A percentile compares a stretch with the other conserved stretches of the same genome.
phyloP scores from a whole-genome alignment of 148 eudicot genomes.

The Heliamphora exappendiculata region DNA sequence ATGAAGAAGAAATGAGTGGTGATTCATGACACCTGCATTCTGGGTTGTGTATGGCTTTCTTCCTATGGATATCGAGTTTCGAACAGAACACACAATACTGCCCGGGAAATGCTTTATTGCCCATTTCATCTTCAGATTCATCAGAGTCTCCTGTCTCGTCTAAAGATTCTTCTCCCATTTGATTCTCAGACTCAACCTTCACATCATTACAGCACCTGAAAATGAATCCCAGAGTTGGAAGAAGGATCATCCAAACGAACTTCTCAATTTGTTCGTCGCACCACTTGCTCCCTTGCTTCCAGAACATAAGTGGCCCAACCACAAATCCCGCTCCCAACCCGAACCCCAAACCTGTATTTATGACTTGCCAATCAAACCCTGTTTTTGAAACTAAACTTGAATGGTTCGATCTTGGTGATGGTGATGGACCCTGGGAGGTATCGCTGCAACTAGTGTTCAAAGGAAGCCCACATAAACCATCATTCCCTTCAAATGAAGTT shows the following conservation, averaged over 20 bases:
- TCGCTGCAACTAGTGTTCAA: slow-evolving; percentile 10
- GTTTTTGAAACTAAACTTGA: slow-evolving; percentile 1
- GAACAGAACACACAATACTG: slow-evolving; percentile 51
- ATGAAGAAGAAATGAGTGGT: slow-evolving; percentile 19
- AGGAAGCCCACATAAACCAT: slow-evolving; percentile 27
- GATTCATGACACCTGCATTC: slow-evolving; percentile 41
- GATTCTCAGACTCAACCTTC: slow-evolving; percentile 17
- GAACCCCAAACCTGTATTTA: slow-evolving; percentile 36
- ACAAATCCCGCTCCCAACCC: slow-evolving; percentile 36
- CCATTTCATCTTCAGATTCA: slow-evolving; percentile 17
- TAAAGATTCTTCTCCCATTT: slow-evolving; percentile 19
- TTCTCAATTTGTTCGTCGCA: slow-evolving; percentile 21
- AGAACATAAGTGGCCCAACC: slow-evolving; percentile 27
- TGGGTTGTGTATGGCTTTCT: slow-evolving; percentile 37
- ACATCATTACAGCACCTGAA: slow-evolving; percentile 14
- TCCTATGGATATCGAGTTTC: slow-evolving; percentile 36
- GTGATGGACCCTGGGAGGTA: neutral
- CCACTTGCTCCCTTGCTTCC: slow-evolving; percentile 28
- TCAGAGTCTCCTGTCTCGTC: slow-evolving; percentile 19
- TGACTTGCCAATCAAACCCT: slow-evolving; percentile 30
- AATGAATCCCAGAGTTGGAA: slow-evolving; percentile 24
- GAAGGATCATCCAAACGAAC: slow-evolving; percentile 16
- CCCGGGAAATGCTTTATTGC: slow-evolving; percentile 3
- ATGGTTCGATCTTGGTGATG: neutral
- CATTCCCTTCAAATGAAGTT: slow-evolving; percentile 18